A percentile compares a stretch with the other conserved stretches of the same genome.
phyloP scores from a whole-genome alignment of 805 yeast genomes.

The Kuraishia borneana region DNA sequence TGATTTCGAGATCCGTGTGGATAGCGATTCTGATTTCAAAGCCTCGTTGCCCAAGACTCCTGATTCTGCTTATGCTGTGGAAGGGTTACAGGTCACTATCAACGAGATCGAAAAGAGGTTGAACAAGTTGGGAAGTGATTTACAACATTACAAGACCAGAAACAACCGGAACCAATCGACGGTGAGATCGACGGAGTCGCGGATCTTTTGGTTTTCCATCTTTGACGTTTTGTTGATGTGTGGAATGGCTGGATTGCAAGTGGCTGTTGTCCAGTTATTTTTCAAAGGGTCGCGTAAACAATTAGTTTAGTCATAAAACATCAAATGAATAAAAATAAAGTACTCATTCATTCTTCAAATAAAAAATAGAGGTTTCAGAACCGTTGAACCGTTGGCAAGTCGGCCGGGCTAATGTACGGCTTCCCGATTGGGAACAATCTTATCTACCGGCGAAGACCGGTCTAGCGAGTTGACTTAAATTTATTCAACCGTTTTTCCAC shows the following conservation, averaged over 20 bases:
- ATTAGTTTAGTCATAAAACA: conserved; percentile 40
- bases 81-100: conserved; percentile 42
- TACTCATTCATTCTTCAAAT: too few species aligned
- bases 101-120: conserved; percentile 49
- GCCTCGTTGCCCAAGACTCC: conserved; percentile 56
- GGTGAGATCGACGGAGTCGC: conserved; percentile 50
- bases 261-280: conserved; percentile 55
- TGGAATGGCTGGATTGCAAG: conserved; percentile 62
- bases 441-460: too few species aligned
- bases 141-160: conserved; percentile 83
- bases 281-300: conserved; percentile 66
- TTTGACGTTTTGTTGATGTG: conserved; percentile 54
- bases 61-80: conserved; percentile 41
- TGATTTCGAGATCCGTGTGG: conserved; percentile 65
- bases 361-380: too few species aligned
- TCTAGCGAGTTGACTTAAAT: too few species aligned
- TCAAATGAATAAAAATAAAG: too few species aligned
- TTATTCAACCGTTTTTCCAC: too few species aligned
- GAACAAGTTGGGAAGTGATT: conserved; percentile 40
- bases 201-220: conserved; percentile 57
- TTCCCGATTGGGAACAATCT: too few species aligned
- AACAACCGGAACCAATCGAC: conserved; percentile 85
- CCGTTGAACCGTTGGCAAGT: too few species aligned
- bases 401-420: too few species aligned
- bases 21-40: conserved; percentile 41